Percentiles rank a stretch among this genome's conserved stretches.
Evolutionary conservation across 2,329 filamentous ascomycete genomes (phyloP).

Genomic region (Diaporthe destruens): DNA sequence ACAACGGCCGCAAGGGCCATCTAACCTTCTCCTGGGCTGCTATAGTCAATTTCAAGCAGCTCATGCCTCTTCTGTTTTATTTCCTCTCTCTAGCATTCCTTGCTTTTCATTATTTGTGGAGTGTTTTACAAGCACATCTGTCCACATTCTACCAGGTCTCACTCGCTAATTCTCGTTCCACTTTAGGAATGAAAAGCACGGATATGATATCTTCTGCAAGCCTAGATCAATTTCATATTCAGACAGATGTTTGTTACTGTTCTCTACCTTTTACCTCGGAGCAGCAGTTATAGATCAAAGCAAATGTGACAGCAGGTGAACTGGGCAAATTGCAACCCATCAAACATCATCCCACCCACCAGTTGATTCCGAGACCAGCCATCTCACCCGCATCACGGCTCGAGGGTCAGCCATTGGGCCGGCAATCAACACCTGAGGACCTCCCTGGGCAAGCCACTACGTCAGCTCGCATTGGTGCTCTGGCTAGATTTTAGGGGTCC

Average conservation of each 20-base stretch:
- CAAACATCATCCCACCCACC: neutral
- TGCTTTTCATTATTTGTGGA: neutral
- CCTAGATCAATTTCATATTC: constrained; percentile 6
- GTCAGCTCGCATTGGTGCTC: constrained; percentile 26
- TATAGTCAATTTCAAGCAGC: neutral
- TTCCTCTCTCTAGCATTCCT: neutral
- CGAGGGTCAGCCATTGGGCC: constrained; percentile 6
- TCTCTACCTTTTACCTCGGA: neutral
- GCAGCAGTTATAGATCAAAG: neutral
- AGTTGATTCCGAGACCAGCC: no score
- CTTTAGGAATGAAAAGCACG: neutral
- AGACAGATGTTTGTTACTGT: neutral
- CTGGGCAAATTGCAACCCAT: neutral
- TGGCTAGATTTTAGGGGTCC: constrained; percentile 24
- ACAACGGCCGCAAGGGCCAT: constrained; percentile 3
- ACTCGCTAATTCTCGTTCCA: neutral
- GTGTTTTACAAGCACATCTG: no score
- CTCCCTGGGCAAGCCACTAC: constrained; percentile 1
- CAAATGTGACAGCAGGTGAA: neutral
- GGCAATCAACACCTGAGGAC: neutral
- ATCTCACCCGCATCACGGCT: neutral
- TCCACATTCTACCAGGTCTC: neutral
- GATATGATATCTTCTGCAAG: neutral
- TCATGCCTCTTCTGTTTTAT: neutral
- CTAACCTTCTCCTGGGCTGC: neutral